Evolutionary conservation across 176 grass and related monocot species (phyloP).

Genomic region (Oryza longistaminata): DNA sequence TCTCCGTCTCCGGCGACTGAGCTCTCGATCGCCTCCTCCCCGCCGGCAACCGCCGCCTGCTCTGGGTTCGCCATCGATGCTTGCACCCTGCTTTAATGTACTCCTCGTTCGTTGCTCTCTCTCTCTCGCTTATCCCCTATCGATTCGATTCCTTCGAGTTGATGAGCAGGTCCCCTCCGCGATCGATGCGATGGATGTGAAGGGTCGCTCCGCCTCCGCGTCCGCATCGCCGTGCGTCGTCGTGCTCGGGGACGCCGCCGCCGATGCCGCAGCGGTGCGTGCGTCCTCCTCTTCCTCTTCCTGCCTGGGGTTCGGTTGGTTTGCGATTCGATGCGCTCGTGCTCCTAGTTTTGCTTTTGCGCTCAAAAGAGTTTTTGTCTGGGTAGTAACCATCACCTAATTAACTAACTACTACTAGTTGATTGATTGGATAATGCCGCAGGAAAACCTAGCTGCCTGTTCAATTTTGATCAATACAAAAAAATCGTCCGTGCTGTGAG

Average conservation of each 20-base stretch:
- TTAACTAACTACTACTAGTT: no score
- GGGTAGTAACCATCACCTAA: not conserved
- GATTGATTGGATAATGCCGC: not conserved
- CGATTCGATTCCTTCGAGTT: no score
- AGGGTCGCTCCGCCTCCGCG: no score
- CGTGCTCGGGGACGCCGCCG: not conserved
- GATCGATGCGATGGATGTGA: not conserved
- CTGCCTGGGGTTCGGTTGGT: no score
- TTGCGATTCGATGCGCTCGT: not conserved
- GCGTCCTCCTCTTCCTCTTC: not conserved
- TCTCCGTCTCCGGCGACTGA: no score
- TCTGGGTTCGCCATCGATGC: no score
- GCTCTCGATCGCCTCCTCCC: no score
- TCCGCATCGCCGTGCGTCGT: not conserved
- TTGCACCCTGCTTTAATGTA: no score
- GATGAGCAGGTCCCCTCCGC: no score
- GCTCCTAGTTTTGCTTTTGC: not conserved
- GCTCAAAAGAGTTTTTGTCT: not conserved
- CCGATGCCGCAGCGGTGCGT: not conserved
- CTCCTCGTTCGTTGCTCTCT: no score
- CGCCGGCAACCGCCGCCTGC: no score
- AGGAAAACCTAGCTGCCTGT: not conserved
- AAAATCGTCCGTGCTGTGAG: not conserved
- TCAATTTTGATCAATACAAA: not conserved
- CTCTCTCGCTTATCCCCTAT: no score